These are phyloP conservation scores for Elaeis guineensis DNA, from an alignment of 176 grass and related monocot species.

Conservation along the genomic window DNA sequence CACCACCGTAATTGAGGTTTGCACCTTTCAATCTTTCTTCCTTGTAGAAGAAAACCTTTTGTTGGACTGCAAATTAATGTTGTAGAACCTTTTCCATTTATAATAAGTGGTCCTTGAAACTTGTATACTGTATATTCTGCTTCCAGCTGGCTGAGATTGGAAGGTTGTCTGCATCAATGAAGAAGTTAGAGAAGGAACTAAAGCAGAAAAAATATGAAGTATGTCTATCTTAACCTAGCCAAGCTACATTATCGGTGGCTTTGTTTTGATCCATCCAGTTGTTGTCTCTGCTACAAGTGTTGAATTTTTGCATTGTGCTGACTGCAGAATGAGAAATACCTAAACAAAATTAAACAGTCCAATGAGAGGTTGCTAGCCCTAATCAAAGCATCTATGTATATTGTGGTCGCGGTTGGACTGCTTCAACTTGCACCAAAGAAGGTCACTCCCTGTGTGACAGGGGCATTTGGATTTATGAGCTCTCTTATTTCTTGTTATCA, in stretches of 20 bases:
- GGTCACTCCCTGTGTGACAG: constrained; percentile 74
- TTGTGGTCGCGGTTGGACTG: constrained; percentile 72
- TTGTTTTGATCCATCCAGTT: not conserved
- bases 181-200: too few species aligned
- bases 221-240: too few species aligned
- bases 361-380: constrained; percentile 67
- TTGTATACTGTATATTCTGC: not conserved
- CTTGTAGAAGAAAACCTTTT: too few species aligned
- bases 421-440: constrained; percentile 78
- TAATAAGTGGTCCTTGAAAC: too few species aligned
- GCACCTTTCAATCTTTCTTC: not conserved
- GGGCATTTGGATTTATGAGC: constrained; percentile 67
- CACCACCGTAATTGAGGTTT: constrained; percentile 48
- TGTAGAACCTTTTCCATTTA: too few species aligned
- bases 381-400: constrained; percentile 66
- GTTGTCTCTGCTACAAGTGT: not conserved
- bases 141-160: constrained; percentile 52
- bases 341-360: constrained; percentile 59
- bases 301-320: not conserved
- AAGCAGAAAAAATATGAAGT: constrained; percentile 36
- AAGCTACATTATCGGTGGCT: too few species aligned
- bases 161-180: constrained; percentile 29
- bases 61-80: too few species aligned
- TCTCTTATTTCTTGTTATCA: constrained; percentile 76
- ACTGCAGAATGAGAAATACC: constrained; percentile 59